phyloP scores from a whole-genome alignment of 225 moss, liverwort and hornwort genomes.

The Polytrichum formosum region DNA sequence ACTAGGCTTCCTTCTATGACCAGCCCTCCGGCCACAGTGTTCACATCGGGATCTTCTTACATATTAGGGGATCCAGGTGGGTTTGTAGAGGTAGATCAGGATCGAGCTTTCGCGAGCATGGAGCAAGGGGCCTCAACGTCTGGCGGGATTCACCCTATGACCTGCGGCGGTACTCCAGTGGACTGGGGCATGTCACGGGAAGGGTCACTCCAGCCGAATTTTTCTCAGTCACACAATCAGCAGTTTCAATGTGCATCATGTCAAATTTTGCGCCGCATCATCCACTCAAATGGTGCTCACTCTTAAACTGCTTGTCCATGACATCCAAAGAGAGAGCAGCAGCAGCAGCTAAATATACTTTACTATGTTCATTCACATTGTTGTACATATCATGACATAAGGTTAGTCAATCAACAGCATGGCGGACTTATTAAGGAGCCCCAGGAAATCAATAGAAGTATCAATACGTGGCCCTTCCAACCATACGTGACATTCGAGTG shows the following conservation, averaged over 20 bases:
- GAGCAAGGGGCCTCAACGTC: slow-evolving; percentile 94
- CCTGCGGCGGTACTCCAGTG: slow-evolving; percentile 57
- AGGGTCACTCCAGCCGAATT: slow-evolving; percentile 58
- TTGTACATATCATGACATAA: too few relatives aligned
- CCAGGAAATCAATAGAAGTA: too few relatives aligned
- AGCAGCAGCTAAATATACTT: too few relatives aligned
- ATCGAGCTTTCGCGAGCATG: slow-evolving; percentile 74
- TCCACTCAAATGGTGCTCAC: slow-evolving; percentile 86
- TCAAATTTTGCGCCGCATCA: slow-evolving; percentile 95
- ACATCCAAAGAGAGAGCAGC: too few relatives aligned
- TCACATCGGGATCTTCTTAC: slow-evolving; percentile 71
- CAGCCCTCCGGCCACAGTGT: slow-evolving; percentile 54
- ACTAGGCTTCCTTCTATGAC: slow-evolving; percentile 58
- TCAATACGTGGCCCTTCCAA: too few relatives aligned
- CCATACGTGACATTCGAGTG: too few relatives aligned
- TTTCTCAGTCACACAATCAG: slow-evolving; percentile 65
- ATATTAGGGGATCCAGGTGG: slow-evolving; percentile 76
- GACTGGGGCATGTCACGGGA: slow-evolving; percentile 89
- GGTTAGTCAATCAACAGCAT: too few relatives aligned
- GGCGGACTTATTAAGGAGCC: too few relatives aligned
- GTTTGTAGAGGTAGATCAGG: slow-evolving; percentile 72
- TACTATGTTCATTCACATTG: too few relatives aligned
- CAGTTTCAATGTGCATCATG: slow-evolving; percentile 86
- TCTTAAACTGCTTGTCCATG: not conserved
- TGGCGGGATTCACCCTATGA: slow-evolving; percentile 69